These are phyloP conservation scores for Camellia lanceoleosa DNA, from an alignment of 148 eudicot genomes.

Conservation along the genomic window DNA sequence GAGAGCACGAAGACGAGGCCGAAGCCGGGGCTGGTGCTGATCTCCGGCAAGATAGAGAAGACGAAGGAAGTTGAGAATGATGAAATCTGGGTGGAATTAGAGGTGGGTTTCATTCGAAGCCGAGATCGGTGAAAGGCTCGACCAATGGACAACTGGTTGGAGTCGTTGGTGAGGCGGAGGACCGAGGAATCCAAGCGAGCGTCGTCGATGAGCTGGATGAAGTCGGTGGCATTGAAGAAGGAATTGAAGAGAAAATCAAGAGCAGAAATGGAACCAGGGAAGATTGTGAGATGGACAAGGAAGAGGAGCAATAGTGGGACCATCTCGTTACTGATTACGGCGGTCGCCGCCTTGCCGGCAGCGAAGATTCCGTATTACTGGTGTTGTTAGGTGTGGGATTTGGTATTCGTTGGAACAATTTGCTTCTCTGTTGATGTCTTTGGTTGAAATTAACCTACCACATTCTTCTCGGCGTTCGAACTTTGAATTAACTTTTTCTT, in stretches of 20 bases:
- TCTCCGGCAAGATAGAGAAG: slow-evolving; percentile 44
- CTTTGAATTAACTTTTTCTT: no score
- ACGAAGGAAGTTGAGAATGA: slow-evolving; percentile 49
- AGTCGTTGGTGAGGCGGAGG: slow-evolving; percentile 42
- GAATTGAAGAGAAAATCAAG: slow-evolving; percentile 44
- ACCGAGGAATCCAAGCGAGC: slow-evolving; percentile 37
- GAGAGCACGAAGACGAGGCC: slow-evolving; percentile 49
- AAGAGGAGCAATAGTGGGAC: background rate
- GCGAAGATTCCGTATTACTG: background rate
- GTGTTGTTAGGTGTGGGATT: no score
- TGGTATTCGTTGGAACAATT: no score
- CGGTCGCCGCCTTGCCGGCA: background rate
- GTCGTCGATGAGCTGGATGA: slow-evolving; percentile 31
- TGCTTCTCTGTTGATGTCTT: no score
- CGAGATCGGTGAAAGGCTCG: slow-evolving; percentile 33
- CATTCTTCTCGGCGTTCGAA: no score
- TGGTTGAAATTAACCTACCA: no score
- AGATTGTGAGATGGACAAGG: background rate
- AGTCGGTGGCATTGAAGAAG: slow-evolving; percentile 29
- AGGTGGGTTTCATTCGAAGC: slow-evolving; percentile 25
- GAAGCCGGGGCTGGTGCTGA: slow-evolving; percentile 46
- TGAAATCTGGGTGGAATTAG: slow-evolving; percentile 18
- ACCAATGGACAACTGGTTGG: slow-evolving; percentile 42
- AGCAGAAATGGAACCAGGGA: slow-evolving; percentile 23
- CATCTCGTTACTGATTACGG: slow-evolving; percentile 5